Percentiles rank a stretch among this genome's conserved stretches.
These are phyloP conservation scores for Melampsora medusae DNA, from an alignment of 1,284 basidiomycete species.

Conservation along the genomic window DNA sequence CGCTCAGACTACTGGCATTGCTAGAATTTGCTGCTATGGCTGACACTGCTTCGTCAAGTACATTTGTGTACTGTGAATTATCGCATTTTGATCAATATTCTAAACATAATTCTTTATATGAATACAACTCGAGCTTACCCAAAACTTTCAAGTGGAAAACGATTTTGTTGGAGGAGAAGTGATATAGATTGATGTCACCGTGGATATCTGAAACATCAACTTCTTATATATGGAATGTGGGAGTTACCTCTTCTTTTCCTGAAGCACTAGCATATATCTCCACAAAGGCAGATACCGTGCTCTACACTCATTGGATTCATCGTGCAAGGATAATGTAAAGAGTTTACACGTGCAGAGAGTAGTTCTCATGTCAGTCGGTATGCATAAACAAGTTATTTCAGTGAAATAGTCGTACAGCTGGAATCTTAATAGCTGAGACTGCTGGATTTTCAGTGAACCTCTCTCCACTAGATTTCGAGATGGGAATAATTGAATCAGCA, in stretches of 20 bases:
- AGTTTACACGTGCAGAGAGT: too few relatives aligned
- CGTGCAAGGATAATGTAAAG: background rate
- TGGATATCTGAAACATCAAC: background rate
- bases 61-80: constrained; percentile 30
- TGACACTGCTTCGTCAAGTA: constrained; percentile 47
- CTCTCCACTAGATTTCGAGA: constrained; percentile 2
- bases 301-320: background rate
- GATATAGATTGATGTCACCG: background rate
- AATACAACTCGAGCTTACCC: constrained; percentile 19
- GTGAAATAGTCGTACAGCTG: constrained; percentile 5
- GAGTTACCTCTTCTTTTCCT: constrained; percentile 37
- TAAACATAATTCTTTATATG: background rate
- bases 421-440: constrained; percentile 15
- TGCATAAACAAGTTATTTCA: background rate
- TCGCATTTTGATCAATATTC: background rate
- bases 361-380: too few relatives aligned
- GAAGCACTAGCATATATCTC: constrained; percentile 44
- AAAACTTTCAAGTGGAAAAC: constrained; percentile 13
- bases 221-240: background rate
- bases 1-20: constrained; percentile 57
- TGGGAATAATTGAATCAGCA: constrained; percentile 26
- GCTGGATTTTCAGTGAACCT: constrained; percentile 21
- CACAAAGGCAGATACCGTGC: constrained; percentile 30
- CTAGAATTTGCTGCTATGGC: constrained; percentile 58
- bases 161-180: background rate